phyloP scores from a whole-genome alignment of 768 basidiomycete genomes.

The Lentinula raphanica region DNA sequence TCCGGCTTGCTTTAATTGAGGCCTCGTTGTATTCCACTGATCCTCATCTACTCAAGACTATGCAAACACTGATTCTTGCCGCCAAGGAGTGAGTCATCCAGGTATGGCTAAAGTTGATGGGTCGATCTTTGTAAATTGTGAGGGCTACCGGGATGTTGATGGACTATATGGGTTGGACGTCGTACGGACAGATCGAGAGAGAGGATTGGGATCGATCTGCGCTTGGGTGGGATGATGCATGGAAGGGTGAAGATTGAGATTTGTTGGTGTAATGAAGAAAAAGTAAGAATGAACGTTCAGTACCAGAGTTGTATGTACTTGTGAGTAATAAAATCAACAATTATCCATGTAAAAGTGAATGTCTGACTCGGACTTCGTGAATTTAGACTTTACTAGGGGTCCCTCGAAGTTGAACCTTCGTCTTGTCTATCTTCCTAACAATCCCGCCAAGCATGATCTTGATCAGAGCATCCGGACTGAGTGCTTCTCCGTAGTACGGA shows the following conservation, averaged over 20 bases:
- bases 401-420: no score
- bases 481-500: no score
- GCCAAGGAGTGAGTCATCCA: conserved; percentile 40
- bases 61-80: conserved; percentile 45
- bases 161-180: conserved; percentile 52
- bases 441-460: conserved; percentile 67
- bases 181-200: conserved; percentile 43
- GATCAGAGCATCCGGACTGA: conserved; percentile 42
- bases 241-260: conserved; percentile 33
- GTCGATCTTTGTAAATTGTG: conserved; percentile 50
- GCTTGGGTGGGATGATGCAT: conserved; percentile 58
- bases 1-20: conserved; percentile 48
- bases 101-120: conserved; percentile 46
- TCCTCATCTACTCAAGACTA: conserved; percentile 44
- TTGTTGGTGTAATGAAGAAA: no score
- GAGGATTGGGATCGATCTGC: conserved; percentile 50
- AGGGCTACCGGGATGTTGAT: conserved; percentile 53
- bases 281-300: background rate
- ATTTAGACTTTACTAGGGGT: no score
- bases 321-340: background rate
- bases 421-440: conserved; percentile 43
- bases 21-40: conserved; percentile 45
- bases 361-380: no score
- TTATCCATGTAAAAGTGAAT: background rate
- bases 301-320: background rate